Conservation (phyloP, 1,284 basidiomycete genomes). For the Cryptococcus depauperatus region DNA sequence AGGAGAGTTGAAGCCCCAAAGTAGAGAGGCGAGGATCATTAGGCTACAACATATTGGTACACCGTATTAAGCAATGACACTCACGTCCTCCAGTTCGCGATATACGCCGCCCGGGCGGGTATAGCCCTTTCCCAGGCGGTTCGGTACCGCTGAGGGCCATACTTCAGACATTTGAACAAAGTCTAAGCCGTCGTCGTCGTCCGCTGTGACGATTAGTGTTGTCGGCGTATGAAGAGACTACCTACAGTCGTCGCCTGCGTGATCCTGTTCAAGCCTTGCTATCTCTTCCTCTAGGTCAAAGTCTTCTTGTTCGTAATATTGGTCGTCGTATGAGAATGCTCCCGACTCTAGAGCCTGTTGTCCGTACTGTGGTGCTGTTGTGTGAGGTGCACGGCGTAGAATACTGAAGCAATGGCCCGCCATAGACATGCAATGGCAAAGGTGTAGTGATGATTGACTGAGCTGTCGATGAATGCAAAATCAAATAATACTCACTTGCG, state of each 20-base stretch:
- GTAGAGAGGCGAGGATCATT: slow-evolving; percentile 37
- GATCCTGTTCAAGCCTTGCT: not conserved
- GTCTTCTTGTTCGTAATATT: slow-evolving; percentile 7
- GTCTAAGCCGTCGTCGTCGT: slow-evolving; percentile 14
- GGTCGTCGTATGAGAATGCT: slow-evolving; percentile 20
- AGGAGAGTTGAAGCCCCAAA: slow-evolving; percentile 35
- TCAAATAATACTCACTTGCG: too few species aligned
- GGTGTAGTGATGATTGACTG: too few species aligned
- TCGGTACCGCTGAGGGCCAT: slow-evolving; percentile 26
- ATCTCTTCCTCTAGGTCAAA: not conserved
- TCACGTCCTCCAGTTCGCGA: too few species aligned
- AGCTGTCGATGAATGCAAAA: too few species aligned
- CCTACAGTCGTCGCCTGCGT: slow-evolving; percentile 3
- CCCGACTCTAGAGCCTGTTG: slow-evolving; percentile 8
- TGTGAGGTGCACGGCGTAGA: not conserved
- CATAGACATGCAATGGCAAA: too few species aligned
- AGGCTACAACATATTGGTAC: too few species aligned
- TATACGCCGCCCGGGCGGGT: too few species aligned
- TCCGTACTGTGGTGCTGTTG: slow-evolving; percentile 8
- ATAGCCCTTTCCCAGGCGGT: slow-evolving; percentile 21
- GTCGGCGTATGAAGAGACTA: not conserved
- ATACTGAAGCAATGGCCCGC: too few species aligned
- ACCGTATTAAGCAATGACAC: too few species aligned
- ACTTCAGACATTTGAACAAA: slow-evolving; percentile 16
- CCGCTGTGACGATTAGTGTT: slow-evolving; percentile 8